Conservation (phyloP, 2,329 filamentous ascomycete species). For the Chaetomiaceae sp. region DNA sequence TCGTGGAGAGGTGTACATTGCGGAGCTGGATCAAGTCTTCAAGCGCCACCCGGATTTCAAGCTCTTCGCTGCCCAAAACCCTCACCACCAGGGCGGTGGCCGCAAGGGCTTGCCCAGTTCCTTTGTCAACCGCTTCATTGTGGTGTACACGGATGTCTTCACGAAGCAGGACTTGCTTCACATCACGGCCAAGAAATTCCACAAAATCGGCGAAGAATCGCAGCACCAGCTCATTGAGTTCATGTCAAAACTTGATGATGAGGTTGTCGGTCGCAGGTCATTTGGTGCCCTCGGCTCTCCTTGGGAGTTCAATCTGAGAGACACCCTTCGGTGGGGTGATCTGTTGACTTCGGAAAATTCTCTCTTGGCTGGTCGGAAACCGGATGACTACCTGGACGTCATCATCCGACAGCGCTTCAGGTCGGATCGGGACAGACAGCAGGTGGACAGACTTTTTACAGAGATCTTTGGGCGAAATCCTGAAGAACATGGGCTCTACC, state of each 20-base stretch:
- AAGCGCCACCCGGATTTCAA: conserved; percentile 81
- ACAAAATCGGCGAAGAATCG: conserved; percentile 51
- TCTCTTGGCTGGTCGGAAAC: conserved; percentile 53
- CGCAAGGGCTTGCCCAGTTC: conserved; percentile 91
- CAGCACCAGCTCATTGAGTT: conserved; percentile 68
- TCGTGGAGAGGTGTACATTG: conserved; percentile 89
- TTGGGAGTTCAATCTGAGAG: conserved; percentile 94
- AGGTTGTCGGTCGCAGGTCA: conserved; percentile 53
- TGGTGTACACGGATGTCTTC: conserved; percentile 93
- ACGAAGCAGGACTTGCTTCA: conserved; percentile 70
- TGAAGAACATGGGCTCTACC: conserved; percentile 59
- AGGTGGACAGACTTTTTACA: conserved; percentile 61
- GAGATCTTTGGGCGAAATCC: conserved; percentile 52
- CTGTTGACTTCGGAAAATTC: conserved; percentile 57
- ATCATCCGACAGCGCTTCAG: conserved; percentile 87
- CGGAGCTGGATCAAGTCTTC: conserved; percentile 92
- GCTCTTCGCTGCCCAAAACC: conserved; percentile 96
- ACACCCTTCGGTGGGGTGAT: conserved; percentile 81
- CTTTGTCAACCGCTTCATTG: conserved; percentile 96
- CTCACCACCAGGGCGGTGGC: conserved; percentile 92
- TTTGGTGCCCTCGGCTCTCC: conserved; percentile 65
- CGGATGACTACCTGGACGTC: conserved; percentile 71
- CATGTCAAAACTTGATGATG: conserved; percentile 70
- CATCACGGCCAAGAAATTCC: conserved; percentile 76
- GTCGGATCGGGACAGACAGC: conserved; percentile 57